These are phyloP conservation scores for Aotearoamyces nothofagi DNA, from an alignment of 2,329 filamentous ascomycete genomes.

Conservation along the genomic window DNA sequence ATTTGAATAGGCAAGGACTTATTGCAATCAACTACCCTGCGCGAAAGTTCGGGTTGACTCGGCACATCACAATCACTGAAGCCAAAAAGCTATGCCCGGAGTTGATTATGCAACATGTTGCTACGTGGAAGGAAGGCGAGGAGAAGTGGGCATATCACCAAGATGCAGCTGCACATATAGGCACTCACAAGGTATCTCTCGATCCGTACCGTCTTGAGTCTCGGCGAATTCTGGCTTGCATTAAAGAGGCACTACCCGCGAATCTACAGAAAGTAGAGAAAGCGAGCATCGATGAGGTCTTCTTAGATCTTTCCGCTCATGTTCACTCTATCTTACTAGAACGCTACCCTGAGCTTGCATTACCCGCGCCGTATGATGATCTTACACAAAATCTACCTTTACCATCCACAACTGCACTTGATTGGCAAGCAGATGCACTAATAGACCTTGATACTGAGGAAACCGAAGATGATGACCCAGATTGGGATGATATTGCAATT, in stretches of 20 bases:
- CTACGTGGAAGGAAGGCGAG: conserved; percentile 86
- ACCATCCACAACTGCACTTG: conserved; percentile 57
- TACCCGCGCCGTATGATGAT: conserved; percentile 59
- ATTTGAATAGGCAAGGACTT: conserved; percentile 64
- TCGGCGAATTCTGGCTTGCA: conserved; percentile 61
- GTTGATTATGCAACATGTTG: conserved; percentile 80
- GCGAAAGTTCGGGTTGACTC: conserved; percentile 60
- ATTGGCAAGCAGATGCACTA: conserved; percentile 75
- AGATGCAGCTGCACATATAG: conserved; percentile 65
- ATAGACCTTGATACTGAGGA: conserved; percentile 61
- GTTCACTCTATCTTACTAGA: conserved; percentile 62
- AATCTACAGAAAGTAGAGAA: conserved; percentile 70
- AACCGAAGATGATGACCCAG: conserved; percentile 65
- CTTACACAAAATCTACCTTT: conserved; percentile 54
- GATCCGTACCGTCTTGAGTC: conserved; percentile 85
- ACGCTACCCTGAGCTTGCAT: conserved; percentile 57
- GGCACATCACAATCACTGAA: conserved; percentile 67
- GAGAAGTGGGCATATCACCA: conserved; percentile 83
- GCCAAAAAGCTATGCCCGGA: conserved; percentile 77
- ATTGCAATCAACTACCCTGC: conserved; percentile 97
- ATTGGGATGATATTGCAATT: conserved; percentile 23
- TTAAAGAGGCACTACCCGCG: conserved; percentile 58
- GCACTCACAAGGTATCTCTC: conserved; percentile 82
- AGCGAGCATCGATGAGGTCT: conserved; percentile 90
- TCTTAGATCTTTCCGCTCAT: conserved; percentile 78